phyloP scores from a whole-genome alignment of 345 rosid genomes.

The Gossypium australe region DNA sequence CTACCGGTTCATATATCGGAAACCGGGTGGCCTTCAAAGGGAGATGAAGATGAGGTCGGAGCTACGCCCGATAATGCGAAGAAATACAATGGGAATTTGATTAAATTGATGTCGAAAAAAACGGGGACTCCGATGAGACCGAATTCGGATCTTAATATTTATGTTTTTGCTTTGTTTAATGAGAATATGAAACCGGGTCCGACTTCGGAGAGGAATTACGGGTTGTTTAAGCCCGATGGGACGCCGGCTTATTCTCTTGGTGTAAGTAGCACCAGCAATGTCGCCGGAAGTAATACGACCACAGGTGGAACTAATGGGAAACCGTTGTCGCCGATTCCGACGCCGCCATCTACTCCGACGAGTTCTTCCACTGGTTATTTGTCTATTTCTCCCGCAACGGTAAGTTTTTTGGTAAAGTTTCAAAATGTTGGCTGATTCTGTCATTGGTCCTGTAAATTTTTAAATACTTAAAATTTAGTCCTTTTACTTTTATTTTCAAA shows the following conservation, averaged over 20 bases:
- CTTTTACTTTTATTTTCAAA: no score
- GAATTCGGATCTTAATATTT: conserved; percentile 46
- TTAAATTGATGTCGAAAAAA: conserved; percentile 53
- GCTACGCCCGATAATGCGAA: conserved; percentile 79
- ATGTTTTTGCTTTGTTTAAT: conserved; percentile 79
- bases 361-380: conserved; percentile 40
- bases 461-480: no score
- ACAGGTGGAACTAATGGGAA: conserved; percentile 15
- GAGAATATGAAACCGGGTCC: conserved; percentile 97
- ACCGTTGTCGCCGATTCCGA: conserved; percentile 17
- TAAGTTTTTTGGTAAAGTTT: conserved; percentile 19
- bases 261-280: conserved; percentile 7
- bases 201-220: conserved; percentile 91
- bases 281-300: conserved; percentile 8
- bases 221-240: conserved; percentile 86
- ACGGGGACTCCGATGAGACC: conserved; percentile 84
- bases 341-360: conserved; percentile 26
- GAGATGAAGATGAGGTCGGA: conserved; percentile 77
- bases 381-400: conserved; percentile 41
- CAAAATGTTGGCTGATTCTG: no score
- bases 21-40: conserved; percentile 99
- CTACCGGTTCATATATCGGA: conserved; percentile 71
- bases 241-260: conserved; percentile 63
- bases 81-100: conserved; percentile 76
- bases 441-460: no score